phyloP scores from a whole-genome alignment of 306 rosid species.

The Acacia acuminata region DNA sequence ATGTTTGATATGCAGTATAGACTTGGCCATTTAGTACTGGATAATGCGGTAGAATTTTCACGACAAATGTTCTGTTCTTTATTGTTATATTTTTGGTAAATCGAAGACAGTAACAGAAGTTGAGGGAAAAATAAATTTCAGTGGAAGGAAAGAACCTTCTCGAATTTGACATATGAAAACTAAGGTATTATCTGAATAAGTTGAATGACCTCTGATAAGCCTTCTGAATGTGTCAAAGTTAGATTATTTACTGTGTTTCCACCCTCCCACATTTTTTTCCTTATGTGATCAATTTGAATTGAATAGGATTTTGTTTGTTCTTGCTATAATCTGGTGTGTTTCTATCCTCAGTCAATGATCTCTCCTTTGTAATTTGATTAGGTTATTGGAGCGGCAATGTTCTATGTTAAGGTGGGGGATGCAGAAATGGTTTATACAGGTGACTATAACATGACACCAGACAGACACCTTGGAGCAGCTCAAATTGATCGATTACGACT shows the following conservation, averaged over 20 bases:
- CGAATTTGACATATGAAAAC: not conserved
- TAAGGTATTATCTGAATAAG: not conserved
- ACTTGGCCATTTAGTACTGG: constrained; percentile 2
- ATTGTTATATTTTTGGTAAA: not conserved
- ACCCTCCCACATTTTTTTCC: not conserved
- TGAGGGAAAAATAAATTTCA: not conserved
- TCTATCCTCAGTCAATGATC: constrained; percentile 13
- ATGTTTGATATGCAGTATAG: not conserved
- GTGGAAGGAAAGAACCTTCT: not conserved
- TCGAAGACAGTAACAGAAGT: not conserved
- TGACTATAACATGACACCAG: constrained; percentile 97
- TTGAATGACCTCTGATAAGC: not conserved
- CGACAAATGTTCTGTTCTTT: not conserved
- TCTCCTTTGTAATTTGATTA: constrained; percentile 37
- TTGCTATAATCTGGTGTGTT: not conserved
- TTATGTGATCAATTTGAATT: not conserved
- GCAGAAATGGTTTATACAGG: constrained; percentile 88
- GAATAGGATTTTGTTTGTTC: not conserved
- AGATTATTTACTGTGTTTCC: not conserved
- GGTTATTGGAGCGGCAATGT: constrained; percentile 99
- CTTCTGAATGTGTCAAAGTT: not conserved
- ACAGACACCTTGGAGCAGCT: constrained; percentile 97
- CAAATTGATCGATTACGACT: constrained; percentile 83
- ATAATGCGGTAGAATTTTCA: constrained; percentile 6
- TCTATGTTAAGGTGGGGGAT: constrained; percentile 94